Percentiles rank a stretch among this genome's conserved stretches.
phyloP scores from a whole-genome alignment of 257 asterid genomes.

The Leonotis leonurus region DNA sequence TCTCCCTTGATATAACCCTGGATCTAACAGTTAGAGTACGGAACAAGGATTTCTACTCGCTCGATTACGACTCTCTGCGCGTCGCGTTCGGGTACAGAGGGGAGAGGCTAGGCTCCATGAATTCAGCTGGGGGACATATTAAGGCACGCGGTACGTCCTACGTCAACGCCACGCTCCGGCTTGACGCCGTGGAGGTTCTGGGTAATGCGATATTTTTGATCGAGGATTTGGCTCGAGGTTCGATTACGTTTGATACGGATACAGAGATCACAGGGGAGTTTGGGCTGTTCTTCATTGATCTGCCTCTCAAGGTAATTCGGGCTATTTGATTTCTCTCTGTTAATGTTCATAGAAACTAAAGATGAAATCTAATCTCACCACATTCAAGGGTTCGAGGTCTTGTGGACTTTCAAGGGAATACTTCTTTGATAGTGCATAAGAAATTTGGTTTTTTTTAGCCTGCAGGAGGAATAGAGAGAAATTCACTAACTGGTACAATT shows the following conservation, averaged over 20 bases:
- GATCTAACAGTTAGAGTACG: slow-evolving; percentile 51
- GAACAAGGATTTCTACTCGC: slow-evolving; percentile 63
- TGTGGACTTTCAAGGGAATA: background rate
- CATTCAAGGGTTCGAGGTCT: background rate
- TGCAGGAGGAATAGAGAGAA: background rate
- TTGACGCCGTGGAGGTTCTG: slow-evolving; percentile 49
- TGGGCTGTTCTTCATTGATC: slow-evolving; percentile 41
- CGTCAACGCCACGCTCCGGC: slow-evolving; percentile 50
- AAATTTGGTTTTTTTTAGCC: too few species aligned
- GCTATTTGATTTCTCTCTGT: background rate
- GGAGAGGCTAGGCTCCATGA: slow-evolving; percentile 46
- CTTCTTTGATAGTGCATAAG: background rate
- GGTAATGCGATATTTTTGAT: slow-evolving; percentile 43
- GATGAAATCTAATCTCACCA: background rate
- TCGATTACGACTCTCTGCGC: slow-evolving; percentile 42
- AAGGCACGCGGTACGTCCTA: slow-evolving; percentile 59
- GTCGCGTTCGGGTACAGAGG: slow-evolving; percentile 68
- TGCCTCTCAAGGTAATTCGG: slow-evolving; percentile 65
- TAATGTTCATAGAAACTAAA: background rate
- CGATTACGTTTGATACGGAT: slow-evolving; percentile 52
- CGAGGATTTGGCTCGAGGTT: slow-evolving; percentile 62
- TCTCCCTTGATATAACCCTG: slow-evolving; percentile 57
- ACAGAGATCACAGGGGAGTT: slow-evolving; percentile 61
- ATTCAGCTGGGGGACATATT: slow-evolving; percentile 50
- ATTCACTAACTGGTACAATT: too few species aligned